These are phyloP conservation scores for Phaeosphaeriaceae sp. DNA, from an alignment of 2,329 filamentous ascomycete genomes.

Conservation along the genomic window DNA sequence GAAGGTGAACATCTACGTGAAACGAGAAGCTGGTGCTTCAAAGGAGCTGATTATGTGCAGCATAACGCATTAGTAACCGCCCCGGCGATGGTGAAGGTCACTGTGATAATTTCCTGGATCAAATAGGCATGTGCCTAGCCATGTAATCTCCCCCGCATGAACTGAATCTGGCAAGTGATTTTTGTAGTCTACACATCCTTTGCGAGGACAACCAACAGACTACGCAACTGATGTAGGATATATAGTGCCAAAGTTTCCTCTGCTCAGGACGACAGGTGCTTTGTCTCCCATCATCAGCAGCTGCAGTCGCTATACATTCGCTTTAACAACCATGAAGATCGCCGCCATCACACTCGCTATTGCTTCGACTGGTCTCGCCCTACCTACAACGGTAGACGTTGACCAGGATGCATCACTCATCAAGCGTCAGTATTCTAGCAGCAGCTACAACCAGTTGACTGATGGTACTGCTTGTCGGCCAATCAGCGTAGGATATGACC, in stretches of 20 bases:
- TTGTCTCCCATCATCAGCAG: background rate
- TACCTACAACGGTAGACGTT: background rate
- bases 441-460: slow-evolving; percentile 41
- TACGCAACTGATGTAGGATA: background rate
- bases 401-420: background rate
- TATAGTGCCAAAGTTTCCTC: background rate
- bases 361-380: background rate
- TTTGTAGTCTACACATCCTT: background rate
- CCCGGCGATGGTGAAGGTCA: background rate
- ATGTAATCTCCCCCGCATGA: background rate
- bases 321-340: background rate
- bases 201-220: background rate
- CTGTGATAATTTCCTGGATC: background rate
- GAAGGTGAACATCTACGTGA: background rate
- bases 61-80: background rate
- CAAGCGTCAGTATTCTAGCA: slow-evolving; percentile 29
- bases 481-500: slow-evolving; percentile 45
- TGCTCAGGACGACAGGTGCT: background rate
- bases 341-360: background rate
- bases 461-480: slow-evolving; percentile 49
- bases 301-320: background rate
- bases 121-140: background rate
- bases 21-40: background rate
- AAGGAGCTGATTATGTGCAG: background rate
- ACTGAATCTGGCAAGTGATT: background rate